A percentile compares a stretch with the other conserved stretches of the same genome.
Conservation (phyloP, 1,139 yeast genomes). For the Suhomyces ambrosiae region DNA sequence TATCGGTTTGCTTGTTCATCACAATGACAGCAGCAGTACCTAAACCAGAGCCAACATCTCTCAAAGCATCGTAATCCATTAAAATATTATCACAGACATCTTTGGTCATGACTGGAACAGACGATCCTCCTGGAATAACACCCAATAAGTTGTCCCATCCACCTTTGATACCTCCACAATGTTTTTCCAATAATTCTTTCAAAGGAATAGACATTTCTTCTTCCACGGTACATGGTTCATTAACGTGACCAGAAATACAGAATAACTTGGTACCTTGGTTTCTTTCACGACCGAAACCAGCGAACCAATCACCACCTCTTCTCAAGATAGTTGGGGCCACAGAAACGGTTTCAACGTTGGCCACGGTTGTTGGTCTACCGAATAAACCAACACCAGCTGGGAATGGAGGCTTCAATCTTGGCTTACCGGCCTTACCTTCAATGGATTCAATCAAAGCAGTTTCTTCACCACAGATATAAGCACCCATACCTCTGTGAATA, state of each 20-base stretch:
- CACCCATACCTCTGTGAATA: constrained; percentile 90
- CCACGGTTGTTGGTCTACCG: constrained; percentile 87
- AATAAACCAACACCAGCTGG: constrained; percentile 91
- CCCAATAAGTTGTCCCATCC: constrained; percentile 91
- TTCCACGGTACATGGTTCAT: constrained; percentile 89
- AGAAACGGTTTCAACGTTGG: constrained; percentile 87
- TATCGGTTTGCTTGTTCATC: constrained; percentile 82
- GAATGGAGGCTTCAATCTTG: constrained; percentile 90
- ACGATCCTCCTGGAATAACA: constrained; percentile 86
- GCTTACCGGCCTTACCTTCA: constrained; percentile 92
- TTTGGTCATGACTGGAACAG: constrained; percentile 78
- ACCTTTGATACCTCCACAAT: constrained; percentile 87
- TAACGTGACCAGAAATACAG: constrained; percentile 87
- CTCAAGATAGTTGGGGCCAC: constrained; percentile 87
- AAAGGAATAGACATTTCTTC: constrained; percentile 91
- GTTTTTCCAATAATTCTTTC: constrained; percentile 77
- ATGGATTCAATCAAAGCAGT: constrained; percentile 84
- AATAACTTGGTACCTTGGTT: constrained; percentile 79
- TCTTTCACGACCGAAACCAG: constrained; percentile 79
- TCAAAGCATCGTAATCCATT: constrained; percentile 86
- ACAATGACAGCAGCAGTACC: constrained; percentile 94
- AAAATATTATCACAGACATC: constrained; percentile 64
- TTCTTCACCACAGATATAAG: constrained; percentile 89
- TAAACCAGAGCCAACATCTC: constrained; percentile 81
- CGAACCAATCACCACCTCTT: constrained; percentile 88